Evolutionary conservation across 2,329 filamentous ascomycete species (phyloP).

Genomic region (Trichoderma citrinoviride): DNA sequence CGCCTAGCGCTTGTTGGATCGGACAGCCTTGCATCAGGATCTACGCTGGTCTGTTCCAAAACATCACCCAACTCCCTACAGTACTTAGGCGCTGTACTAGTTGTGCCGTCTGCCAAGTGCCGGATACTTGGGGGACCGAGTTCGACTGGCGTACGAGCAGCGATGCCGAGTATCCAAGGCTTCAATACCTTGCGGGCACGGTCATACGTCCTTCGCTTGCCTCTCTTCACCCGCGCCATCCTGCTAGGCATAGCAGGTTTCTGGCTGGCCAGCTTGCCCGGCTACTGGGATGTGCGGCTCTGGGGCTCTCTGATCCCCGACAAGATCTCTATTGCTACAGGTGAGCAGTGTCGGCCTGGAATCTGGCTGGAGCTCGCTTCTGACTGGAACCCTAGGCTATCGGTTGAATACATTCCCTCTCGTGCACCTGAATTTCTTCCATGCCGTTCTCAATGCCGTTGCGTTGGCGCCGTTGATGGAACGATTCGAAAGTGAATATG

Average conservation of each 20-base stretch:
- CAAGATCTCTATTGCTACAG: constrained; percentile 66
- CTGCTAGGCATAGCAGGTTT: constrained; percentile 58
- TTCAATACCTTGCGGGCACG: constrained; percentile 67
- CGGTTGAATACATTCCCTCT: constrained; percentile 90
- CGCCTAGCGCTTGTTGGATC: background rate
- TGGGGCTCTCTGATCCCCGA: constrained; percentile 79
- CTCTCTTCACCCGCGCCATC: constrained; percentile 76
- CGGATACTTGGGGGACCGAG: constrained; percentile 9
- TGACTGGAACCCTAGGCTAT: constrained; percentile 62
- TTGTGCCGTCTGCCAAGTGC: constrained; percentile 14
- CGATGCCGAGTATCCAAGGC: constrained; percentile 34
- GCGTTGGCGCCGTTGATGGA: constrained; percentile 86
- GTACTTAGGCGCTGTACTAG: background rate
- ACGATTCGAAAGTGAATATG: constrained; percentile 88
- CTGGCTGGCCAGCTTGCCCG: constrained; percentile 67
- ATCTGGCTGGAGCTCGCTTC: background rate
- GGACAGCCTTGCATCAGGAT: background rate
- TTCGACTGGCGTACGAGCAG: constrained; percentile 14
- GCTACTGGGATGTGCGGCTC: constrained; percentile 67
- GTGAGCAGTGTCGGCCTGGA: constrained; percentile 43
- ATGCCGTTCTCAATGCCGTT: constrained; percentile 74
- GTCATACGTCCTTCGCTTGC: constrained; percentile 80
- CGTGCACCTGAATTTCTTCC: constrained; percentile 77
- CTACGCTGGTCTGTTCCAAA: background rate
- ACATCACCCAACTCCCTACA: background rate